A percentile compares a stretch with the other conserved stretches of the same genome.
Conservation (phyloP, 768 basidiomycete genomes). For the Lactifluus pinguis region DNA sequence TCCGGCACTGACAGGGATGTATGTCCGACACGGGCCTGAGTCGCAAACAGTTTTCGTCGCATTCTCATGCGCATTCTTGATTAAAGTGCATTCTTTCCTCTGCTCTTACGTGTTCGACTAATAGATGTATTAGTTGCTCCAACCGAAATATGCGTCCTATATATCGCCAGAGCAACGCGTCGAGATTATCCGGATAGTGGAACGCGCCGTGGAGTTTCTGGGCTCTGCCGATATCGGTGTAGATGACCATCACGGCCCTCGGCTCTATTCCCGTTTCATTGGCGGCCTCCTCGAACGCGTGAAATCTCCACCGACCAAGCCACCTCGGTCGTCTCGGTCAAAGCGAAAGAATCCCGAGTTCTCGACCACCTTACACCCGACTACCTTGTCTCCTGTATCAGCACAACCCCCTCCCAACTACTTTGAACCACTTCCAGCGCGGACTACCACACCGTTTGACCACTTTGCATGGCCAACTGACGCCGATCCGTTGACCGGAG, state of each 20-base stretch:
- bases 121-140: constrained; percentile 19
- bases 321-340: background rate
- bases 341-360: background rate
- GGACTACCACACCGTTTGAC: constrained; percentile 13
- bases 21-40: constrained; percentile 27
- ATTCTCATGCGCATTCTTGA: constrained; percentile 27
- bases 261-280: constrained; percentile 27
- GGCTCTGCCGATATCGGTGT: constrained; percentile 24
- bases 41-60: constrained; percentile 26
- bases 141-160: constrained; percentile 23
- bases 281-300: constrained; percentile 21
- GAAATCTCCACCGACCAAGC: constrained; percentile 1
- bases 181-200: constrained; percentile 22
- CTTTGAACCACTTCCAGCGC: constrained; percentile 17
- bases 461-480: constrained; percentile 11
- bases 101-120: background rate
- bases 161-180: constrained; percentile 21
- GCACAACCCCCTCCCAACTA: background rate
- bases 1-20: constrained; percentile 12
- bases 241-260: constrained; percentile 28
- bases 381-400: background rate
- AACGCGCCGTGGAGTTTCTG: constrained; percentile 22
- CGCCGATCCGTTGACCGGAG: background rate
- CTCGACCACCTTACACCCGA: background rate
- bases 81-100: constrained; percentile 19